Evolutionary conservation across 2,329 filamentous ascomycete genomes (phyloP), one percentile per base, ranked within the genome.

Genomic region (Arthroderma uncinatum): DNA sequence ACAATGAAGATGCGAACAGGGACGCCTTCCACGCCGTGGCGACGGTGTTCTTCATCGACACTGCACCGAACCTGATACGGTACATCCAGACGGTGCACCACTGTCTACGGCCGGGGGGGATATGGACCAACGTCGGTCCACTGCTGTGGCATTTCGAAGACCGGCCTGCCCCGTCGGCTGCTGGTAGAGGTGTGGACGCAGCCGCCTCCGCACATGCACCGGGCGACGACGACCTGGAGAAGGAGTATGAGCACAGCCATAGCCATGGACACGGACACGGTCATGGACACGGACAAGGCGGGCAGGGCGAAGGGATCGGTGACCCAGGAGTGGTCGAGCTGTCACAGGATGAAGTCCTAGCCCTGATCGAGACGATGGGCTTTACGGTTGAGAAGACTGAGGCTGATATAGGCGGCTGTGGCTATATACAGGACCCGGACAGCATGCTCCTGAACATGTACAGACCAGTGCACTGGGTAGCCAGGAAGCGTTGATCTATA

Each of bases 21-120:
- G 78, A 78, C 0, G 65, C 71, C 0, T 97, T 90, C 70, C 85
- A 96, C 65, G 90, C 86, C 0, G 89, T 97, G 1, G 84, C 88
- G 0, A 89, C 87, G 2, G 87, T 95, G 9, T 98, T 97, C 74
- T 98, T 98, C 75, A 85, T 98, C 58, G 94, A 98, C 70, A 98
- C 93, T 1, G 93, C 93, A 1, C 91, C 92, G 1, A 97, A 98
- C 68, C 70, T 96, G 33, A 86, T 97, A 56, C 82, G 86, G 1
- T 98, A 98, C 68, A 82, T 98, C 34, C 84, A 95, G 67, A 85
- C 90, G 1, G 87, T 97, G 56, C 76, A 75, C 42, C 81, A 87
- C 67, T 94, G 91, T 66, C 79, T 98, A 53, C 83, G 81, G 63
- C 77, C 82, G 0, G 87, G 86, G 25, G 93, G 93, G 0, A 66